These are phyloP conservation scores for Cutaneotrichosporon arboriforme DNA, from an alignment of 1,284 basidiomycete genomes.

Conservation along the genomic window DNA sequence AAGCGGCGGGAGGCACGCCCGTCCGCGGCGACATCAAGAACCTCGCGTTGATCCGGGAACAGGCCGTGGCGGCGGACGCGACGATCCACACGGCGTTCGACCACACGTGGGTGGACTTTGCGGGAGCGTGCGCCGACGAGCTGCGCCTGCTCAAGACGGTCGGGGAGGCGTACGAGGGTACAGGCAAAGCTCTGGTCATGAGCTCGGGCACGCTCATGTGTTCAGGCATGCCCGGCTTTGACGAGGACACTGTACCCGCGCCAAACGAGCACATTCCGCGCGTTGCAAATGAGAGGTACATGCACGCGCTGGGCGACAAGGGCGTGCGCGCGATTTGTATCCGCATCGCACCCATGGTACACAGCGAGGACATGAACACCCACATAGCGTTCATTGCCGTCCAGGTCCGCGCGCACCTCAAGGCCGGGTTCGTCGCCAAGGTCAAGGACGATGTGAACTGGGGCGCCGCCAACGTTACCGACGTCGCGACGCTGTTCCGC, in stretches of 20 bases:
- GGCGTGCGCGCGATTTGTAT: conserved; percentile 19
- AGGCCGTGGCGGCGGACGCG: conserved; percentile 24
- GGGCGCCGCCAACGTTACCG: conserved; percentile 23
- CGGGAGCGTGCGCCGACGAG: conserved; percentile 14
- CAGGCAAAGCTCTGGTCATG: conserved; percentile 21
- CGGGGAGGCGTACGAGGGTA: conserved; percentile 12
- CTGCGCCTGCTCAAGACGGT: conserved; percentile 19
- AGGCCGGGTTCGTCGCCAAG: conserved; percentile 18
- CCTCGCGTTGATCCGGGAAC: conserved; percentile 20
- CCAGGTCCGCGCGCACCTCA: conserved; percentile 13
- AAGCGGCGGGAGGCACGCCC: conserved; percentile 17
- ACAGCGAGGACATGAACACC: conserved; percentile 22
- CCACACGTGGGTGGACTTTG: conserved; percentile 17
- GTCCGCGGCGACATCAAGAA: conserved; percentile 22
- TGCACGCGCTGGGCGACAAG: not conserved
- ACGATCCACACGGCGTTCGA: conserved; percentile 37
- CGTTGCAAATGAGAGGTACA: conserved; percentile 3
- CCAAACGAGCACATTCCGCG: conserved; percentile 1
- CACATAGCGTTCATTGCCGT: conserved; percentile 14
- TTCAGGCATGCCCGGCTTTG: not conserved
- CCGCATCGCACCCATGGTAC: conserved; percentile 24
- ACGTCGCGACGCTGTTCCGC: conserved; percentile 27
- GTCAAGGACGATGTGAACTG: conserved; percentile 20
- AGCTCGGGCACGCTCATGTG: conserved; percentile 11
- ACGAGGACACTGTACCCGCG: not conserved